Conservation (phyloP, 768 basidiomycete species). For the Hygrocybe punicea region DNA sequence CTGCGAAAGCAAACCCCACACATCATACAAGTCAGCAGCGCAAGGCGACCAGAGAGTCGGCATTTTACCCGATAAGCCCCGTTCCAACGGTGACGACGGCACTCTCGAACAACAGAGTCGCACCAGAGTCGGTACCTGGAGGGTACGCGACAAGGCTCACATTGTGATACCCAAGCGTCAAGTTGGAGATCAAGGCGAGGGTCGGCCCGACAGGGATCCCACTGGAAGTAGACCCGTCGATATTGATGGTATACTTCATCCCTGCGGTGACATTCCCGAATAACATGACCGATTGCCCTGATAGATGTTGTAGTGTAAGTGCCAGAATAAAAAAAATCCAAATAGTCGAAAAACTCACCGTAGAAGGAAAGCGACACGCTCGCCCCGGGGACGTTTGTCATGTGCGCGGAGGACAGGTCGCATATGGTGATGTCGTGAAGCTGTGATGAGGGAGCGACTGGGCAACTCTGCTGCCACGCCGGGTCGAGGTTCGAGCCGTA, state of each 20-base stretch:
- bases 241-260: neutral
- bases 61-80: neutral
- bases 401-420: neutral
- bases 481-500: neutral
- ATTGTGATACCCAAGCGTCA: neutral
- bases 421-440: neutral
- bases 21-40: neutral
- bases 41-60: neutral
- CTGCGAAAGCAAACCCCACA: neutral
- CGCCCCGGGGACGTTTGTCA: neutral
- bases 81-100: neutral
- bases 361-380: neutral
- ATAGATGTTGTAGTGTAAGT: neutral
- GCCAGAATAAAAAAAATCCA: neutral
- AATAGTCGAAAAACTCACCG: neutral
- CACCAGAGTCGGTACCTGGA: neutral
- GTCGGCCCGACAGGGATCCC: neutral
- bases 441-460: neutral
- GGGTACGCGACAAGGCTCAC: neutral
- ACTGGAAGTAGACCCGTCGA: neutral
- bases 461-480: neutral
- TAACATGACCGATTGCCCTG: neutral
- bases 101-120: neutral
- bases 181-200: neutral
- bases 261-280: neutral